phyloP scores from a whole-genome alignment of 768 basidiomycete species.

The Favolaschia claudopus region DNA sequence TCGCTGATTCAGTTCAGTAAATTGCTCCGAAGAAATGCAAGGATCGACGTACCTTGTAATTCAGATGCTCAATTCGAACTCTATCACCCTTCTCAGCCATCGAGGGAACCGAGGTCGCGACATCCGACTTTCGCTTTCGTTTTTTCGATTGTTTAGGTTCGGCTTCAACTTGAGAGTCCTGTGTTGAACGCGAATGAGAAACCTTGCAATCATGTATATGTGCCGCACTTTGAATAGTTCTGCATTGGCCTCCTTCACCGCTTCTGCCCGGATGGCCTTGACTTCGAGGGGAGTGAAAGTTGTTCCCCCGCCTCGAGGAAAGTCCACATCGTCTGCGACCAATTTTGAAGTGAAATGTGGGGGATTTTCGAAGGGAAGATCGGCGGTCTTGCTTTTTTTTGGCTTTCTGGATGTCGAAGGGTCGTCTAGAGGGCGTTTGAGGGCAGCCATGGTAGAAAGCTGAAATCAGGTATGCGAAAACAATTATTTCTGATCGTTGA shows the following conservation, averaged over 20 bases:
- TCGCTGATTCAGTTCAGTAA: constrained; percentile 57
- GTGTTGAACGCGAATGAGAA: constrained; percentile 13
- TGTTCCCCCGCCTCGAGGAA: constrained; percentile 95
- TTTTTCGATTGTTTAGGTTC: constrained; percentile 53
- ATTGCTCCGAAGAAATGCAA: not conserved
- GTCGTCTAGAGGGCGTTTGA: constrained; percentile 72
- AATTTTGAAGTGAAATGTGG: constrained; percentile 46
- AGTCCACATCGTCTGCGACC: constrained; percentile 81
- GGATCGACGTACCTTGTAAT: constrained; percentile 76
- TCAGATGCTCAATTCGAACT: constrained; percentile 88
- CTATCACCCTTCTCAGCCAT: constrained; percentile 57
- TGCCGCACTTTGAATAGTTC: constrained; percentile 72
- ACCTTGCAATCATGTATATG: not conserved
- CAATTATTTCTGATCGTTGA: constrained; percentile 35
- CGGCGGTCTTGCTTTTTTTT: constrained; percentile 67
- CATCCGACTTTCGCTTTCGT: constrained; percentile 56
- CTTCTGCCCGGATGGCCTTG: constrained; percentile 86
- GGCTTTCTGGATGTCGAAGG: constrained; percentile 52
- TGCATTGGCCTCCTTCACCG: constrained; percentile 80
- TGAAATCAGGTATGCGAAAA: constrained; percentile 2
- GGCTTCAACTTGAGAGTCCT: constrained; percentile 50
- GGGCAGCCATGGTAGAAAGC: constrained; percentile 49
- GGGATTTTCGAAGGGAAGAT: constrained; percentile 37
- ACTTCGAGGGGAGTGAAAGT: constrained; percentile 88
- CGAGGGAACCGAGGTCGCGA: constrained; percentile 35